Percentiles rank a stretch among this genome's conserved stretches.
These are phyloP conservation scores for Malus domestica DNA, from an alignment of 306 rosid species.

Conservation along the genomic window DNA sequence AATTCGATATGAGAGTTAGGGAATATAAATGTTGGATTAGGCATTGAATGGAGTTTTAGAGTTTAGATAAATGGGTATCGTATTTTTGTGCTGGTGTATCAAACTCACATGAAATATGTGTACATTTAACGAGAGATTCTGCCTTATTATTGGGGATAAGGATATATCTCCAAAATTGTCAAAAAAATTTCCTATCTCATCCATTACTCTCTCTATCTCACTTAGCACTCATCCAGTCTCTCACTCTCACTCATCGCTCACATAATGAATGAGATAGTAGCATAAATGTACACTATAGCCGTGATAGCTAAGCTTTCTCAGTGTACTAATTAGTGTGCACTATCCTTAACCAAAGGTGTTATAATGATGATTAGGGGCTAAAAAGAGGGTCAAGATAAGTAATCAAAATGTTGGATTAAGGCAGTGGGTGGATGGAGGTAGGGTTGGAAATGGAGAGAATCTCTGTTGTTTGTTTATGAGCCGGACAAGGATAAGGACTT, in stretches of 20 bases:
- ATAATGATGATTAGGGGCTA: slow-evolving; percentile 16
- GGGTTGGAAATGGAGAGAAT: slow-evolving; percentile 41
- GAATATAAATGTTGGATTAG: background rate
- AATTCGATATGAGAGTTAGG: background rate
- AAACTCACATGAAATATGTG: background rate
- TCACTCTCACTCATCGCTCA: background rate
- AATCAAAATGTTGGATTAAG: slow-evolving; percentile 37
- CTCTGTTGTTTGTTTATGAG: slow-evolving; percentile 55
- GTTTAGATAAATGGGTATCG: too few relatives aligned
- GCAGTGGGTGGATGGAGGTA: slow-evolving; percentile 17
- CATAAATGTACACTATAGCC: background rate
- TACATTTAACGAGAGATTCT: too few relatives aligned
- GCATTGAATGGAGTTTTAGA: background rate
- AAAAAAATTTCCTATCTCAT: too few relatives aligned
- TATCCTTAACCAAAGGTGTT: background rate
- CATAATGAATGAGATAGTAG: background rate
- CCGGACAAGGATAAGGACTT: slow-evolving; percentile 57
- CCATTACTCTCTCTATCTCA: background rate
- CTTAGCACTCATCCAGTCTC: background rate
- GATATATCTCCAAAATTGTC: too few relatives aligned
- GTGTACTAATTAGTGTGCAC: background rate
- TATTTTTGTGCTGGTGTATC: too few relatives aligned
- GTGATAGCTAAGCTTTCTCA: background rate
- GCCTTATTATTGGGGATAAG: too few relatives aligned
- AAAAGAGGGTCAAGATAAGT: slow-evolving; percentile 25